Base-by-base conservation (phyloP, 2,329 filamentous ascomycete species). In the Fusarium staphyleae region DNA sequence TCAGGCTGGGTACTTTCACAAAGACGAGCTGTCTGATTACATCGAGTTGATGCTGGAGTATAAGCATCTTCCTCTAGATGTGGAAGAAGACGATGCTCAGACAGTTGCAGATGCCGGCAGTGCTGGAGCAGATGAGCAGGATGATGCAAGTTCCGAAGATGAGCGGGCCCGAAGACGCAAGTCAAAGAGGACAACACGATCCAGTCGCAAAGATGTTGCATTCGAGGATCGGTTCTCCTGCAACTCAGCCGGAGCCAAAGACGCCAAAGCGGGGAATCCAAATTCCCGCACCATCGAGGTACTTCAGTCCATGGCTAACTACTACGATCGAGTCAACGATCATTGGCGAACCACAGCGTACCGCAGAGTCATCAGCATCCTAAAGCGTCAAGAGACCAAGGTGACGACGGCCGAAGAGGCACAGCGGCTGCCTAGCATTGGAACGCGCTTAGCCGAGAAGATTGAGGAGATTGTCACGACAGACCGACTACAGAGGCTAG, bases 401-500 rank as follows among this genome's bases (percentile, higher is more conserved):
- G 83, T 97, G 52, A 77, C 73, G 4, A 93, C 88, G 0, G 86
- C 83, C 52, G 80, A 86, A 41, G 82, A 96, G 70, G 93, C 93
- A 0, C 75, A 81, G 10, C 71, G 74, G 2, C 78, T 97, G 1
- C 85, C 86, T 1, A 82, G 81, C 52, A 86, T 97, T 29, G 93
- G 93, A 7, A 66, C 78, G 10, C 82, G 90, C 1, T 76, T 97
- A 2, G 92, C 92, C 0, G 78, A 83, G 19, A 96, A 96, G 71
- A 95, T 98, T 58, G 90, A 95, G 66, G 93, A 97, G 69, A 96
- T 97, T 35, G 90, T 86, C 2, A 79, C 80, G 32, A 96, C 91
- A 0, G 83, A 91, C 65, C 79, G 80, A 19, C 81, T 97, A 1
- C 82, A 82, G 34, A 82, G 88, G 30, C 80, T 97, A 0, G 88